A percentile compares a stretch with the other conserved stretches of the same genome.
phyloP scores from a whole-genome alignment of 805 yeast species.

The Vanderwaltozyma tropicalis region DNA sequence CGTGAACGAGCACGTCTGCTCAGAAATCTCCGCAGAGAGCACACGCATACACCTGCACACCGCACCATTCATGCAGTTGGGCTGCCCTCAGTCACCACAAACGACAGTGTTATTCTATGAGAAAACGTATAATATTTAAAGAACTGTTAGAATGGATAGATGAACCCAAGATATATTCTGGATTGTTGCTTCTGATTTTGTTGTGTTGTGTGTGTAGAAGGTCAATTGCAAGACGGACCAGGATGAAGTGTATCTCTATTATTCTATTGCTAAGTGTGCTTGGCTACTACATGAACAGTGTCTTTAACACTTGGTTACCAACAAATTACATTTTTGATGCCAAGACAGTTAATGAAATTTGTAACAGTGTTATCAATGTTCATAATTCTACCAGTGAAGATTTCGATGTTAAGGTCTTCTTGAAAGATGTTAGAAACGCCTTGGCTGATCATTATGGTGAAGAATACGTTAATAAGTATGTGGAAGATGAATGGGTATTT shows the following conservation, averaged over 20 bases:
- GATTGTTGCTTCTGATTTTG: no score
- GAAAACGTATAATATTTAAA: no score
- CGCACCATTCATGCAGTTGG: no score
- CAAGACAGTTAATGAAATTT: slow-evolving; percentile 45
- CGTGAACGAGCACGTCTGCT: neutral
- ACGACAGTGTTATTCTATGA: no score
- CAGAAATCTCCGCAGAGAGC: no score
- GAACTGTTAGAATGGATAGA: no score
- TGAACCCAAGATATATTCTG: no score
- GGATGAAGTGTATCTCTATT: slow-evolving; percentile 17
- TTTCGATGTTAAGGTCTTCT: slow-evolving; percentile 46
- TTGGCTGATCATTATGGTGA: slow-evolving; percentile 62
- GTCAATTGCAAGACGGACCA: neutral
- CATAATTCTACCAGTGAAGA: slow-evolving; percentile 37
- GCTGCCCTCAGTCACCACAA: no score
- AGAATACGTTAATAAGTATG: slow-evolving; percentile 56
- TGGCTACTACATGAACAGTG: slow-evolving; percentile 16
- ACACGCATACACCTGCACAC: no score
- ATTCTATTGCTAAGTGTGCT: slow-evolving; percentile 11
- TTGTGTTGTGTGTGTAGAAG: no score
- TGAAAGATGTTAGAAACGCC: slow-evolving; percentile 49
- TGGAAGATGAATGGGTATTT: slow-evolving; percentile 83
- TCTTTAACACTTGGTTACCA: slow-evolving; percentile 61
- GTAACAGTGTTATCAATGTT: slow-evolving; percentile 41
- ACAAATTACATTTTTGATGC: slow-evolving; percentile 60